These are phyloP conservation scores for Serendipita vermifera DNA, from an alignment of 768 basidiomycete genomes.

Conservation along the genomic window DNA sequence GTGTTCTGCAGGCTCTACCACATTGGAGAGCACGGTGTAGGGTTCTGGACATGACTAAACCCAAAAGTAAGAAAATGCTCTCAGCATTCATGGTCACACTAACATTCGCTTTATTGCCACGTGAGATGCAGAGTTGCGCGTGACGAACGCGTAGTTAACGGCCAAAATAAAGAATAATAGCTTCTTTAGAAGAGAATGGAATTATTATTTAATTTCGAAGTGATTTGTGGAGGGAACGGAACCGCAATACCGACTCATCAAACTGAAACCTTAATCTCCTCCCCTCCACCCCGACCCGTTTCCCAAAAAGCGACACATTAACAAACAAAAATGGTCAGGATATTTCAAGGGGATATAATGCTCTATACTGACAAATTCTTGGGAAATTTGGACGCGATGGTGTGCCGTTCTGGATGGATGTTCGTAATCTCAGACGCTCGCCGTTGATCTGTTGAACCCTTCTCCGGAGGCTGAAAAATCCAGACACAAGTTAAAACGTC, in stretches of 20 bases:
- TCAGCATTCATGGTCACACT: too few relatives aligned
- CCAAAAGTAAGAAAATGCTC: too few relatives aligned
- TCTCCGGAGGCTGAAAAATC: conserved; percentile 71
- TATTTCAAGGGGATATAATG: background rate
- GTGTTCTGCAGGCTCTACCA: too few relatives aligned
- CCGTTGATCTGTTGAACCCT: conserved; percentile 95
- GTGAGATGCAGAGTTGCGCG: too few relatives aligned
- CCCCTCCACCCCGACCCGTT: background rate
- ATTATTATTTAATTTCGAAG: too few relatives aligned
- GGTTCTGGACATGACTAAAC: too few relatives aligned
- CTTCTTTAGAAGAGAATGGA: too few relatives aligned
- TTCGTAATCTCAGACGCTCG: conserved; percentile 62
- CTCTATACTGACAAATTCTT: background rate
- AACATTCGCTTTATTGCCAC: too few relatives aligned
- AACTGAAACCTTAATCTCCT: background rate
- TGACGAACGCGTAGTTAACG: too few relatives aligned
- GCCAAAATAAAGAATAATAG: too few relatives aligned
- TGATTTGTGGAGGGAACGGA: too few relatives aligned
- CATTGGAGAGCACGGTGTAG: too few relatives aligned
- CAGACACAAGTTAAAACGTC: conserved; percentile 98
- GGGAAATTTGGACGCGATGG: background rate
- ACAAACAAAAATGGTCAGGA: background rate
- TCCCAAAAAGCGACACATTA: background rate
- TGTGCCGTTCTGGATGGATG: background rate
- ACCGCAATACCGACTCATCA: background rate